These are phyloP conservation scores for Aspergillus thermomutatus DNA, from an alignment of 2,329 filamentous ascomycete species.

Conservation along the genomic window DNA sequence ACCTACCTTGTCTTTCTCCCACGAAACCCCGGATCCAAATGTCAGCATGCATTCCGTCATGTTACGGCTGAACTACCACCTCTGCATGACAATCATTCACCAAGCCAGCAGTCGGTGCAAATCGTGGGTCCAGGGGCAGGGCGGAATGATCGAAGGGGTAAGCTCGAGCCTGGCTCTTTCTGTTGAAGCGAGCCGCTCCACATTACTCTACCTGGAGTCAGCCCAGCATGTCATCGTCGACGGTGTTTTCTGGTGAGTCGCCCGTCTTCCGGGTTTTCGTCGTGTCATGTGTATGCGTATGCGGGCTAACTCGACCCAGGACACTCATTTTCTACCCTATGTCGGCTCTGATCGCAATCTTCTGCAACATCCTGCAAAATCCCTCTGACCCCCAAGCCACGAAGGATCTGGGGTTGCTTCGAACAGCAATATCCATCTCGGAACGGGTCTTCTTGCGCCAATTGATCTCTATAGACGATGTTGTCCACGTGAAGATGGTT, in stretches of 20 bases:
- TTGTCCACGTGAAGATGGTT: constrained; percentile 41
- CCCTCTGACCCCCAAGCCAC: constrained; percentile 44
- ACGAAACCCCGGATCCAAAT: constrained; percentile 29
- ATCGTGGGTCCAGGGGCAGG: constrained; percentile 36
- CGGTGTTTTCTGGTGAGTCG: constrained; percentile 50
- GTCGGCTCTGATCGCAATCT: constrained; percentile 52
- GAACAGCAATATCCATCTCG: constrained; percentile 44
- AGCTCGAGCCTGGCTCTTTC: constrained; percentile 53
- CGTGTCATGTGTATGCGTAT: not conserved
- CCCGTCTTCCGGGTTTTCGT: not conserved
- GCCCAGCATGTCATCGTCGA: constrained; percentile 43
- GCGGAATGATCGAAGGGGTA: constrained; percentile 43
- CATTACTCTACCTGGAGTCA: constrained; percentile 47
- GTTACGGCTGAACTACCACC: constrained; percentile 54
- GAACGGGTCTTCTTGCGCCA: constrained; percentile 32
- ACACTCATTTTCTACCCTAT: constrained; percentile 57
- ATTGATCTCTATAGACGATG: constrained; percentile 32
- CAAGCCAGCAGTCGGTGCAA: constrained; percentile 53
- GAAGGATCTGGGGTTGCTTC: constrained; percentile 48
- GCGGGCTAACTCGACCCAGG: constrained; percentile 33
- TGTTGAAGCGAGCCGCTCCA: constrained; percentile 56
- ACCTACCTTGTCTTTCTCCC: constrained; percentile 47
- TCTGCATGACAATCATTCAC: constrained; percentile 55
- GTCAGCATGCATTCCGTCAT: constrained; percentile 48
- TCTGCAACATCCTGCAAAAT: constrained; percentile 53